A percentile compares a stretch with the other conserved stretches of the same genome.
Evolutionary conservation across 148 eudicot genomes (phyloP).

Genomic region (Selenicereus undatus): DNA sequence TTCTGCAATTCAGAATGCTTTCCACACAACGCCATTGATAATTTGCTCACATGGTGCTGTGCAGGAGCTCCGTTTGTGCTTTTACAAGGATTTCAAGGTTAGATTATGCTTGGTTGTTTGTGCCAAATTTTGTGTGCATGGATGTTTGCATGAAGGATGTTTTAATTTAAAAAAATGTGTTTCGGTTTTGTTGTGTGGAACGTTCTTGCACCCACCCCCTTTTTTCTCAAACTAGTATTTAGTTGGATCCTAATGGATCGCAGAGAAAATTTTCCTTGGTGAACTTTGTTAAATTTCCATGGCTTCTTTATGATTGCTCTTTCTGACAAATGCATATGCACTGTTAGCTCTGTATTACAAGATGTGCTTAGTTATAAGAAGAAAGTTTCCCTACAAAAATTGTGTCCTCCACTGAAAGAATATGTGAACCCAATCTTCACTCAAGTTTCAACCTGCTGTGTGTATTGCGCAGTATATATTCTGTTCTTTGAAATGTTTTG

Average conservation of each 20-base stretch:
- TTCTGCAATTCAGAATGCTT: conserved; percentile 86
- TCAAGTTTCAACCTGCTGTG: not conserved
- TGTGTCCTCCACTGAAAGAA: not conserved
- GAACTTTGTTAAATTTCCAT: not conserved
- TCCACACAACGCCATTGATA: conserved; percentile 66
- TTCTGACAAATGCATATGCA: not conserved
- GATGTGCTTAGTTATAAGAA: not conserved
- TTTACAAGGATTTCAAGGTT: conserved; percentile 89
- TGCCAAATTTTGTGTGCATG: not conserved
- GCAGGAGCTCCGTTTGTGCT: conserved; percentile 73
- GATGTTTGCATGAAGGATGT: not conserved
- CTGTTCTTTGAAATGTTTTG: not conserved
- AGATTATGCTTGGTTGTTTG: conserved; percentile 1
- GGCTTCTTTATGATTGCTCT: not conserved
- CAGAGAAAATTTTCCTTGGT: not conserved
- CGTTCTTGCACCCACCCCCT: too few relatives aligned
- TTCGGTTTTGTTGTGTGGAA: not conserved
- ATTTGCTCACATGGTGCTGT: conserved; percentile 64
- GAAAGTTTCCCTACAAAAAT: not conserved
- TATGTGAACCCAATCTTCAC: not conserved
- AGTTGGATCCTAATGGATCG: not conserved
- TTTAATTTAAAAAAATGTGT: too few relatives aligned
- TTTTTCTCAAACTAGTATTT: too few relatives aligned
- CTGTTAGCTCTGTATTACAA: not conserved
- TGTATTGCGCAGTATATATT: not conserved